These are phyloP conservation scores for Zygosaccharomyces siamensis DNA, from an alignment of 805 yeast species.

Conservation along the genomic window DNA sequence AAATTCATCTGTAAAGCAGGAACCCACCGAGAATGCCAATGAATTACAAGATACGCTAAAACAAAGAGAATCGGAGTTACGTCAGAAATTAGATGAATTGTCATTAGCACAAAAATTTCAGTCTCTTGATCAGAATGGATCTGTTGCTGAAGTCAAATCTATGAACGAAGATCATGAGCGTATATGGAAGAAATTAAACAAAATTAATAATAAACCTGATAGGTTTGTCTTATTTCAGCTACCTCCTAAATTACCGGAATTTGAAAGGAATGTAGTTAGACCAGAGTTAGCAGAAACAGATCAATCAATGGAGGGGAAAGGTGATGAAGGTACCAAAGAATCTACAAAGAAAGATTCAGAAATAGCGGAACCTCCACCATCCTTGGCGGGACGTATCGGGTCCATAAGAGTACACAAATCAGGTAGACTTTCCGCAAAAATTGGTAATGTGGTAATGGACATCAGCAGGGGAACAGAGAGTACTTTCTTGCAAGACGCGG, in stretches of 20 bases:
- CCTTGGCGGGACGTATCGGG: constrained; percentile 60
- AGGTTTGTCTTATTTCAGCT: constrained; percentile 38
- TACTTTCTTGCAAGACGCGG: constrained; percentile 68
- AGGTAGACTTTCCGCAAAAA: constrained; percentile 69
- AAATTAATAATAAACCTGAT: constrained; percentile 33
- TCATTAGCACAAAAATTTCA: constrained; percentile 28
- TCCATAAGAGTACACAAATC: constrained; percentile 72
- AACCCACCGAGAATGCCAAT: constrained; percentile 7
- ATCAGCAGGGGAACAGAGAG: constrained; percentile 67
- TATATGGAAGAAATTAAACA: constrained; percentile 29
- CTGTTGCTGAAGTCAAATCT: constrained; percentile 35
- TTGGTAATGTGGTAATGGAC: constrained; percentile 67
- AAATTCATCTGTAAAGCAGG: constrained; percentile 4
- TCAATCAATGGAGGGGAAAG: constrained; percentile 15
- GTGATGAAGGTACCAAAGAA: constrained; percentile 7
- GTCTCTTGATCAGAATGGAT: constrained; percentile 33
- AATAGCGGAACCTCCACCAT: constrained; percentile 7
- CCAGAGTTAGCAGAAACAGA: constrained; percentile 11
- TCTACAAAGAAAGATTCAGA: constrained; percentile 14
- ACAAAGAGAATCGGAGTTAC: constrained; percentile 26
- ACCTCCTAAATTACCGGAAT: constrained; percentile 37
- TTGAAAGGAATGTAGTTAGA: constrained; percentile 18
- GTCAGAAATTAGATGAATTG: constrained; percentile 29
- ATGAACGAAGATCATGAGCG: constrained; percentile 39
- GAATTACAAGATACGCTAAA: constrained; percentile 17